These are phyloP conservation scores for Annulohypoxylon maeteangense DNA, from an alignment of 495 filamentous ascomycete genomes.

Conservation along the genomic window DNA sequence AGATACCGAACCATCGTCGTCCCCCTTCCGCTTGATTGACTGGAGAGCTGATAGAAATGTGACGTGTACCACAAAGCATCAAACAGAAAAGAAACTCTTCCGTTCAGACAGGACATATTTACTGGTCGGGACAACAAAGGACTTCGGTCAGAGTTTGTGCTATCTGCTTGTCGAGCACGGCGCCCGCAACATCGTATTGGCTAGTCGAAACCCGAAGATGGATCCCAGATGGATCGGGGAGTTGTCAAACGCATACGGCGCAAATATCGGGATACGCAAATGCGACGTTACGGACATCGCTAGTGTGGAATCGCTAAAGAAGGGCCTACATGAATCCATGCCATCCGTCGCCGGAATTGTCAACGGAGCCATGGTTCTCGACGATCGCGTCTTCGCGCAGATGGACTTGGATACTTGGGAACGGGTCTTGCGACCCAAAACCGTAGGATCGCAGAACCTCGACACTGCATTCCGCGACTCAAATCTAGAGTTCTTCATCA, in stretches of 20 bases:
- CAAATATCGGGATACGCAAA: constrained; percentile 47
- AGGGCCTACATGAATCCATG: constrained; percentile 35
- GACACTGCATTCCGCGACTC: constrained; percentile 46
- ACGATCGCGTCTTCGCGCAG: constrained; percentile 59
- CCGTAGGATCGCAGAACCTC: constrained; percentile 55
- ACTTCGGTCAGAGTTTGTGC: constrained; percentile 68
- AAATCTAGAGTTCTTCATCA: constrained; percentile 60
- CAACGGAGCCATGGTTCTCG: constrained; percentile 67
- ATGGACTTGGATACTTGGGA: constrained; percentile 57
- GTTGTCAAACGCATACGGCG: constrained; percentile 46
- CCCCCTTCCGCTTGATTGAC: constrained; percentile 49
- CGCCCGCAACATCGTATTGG: constrained; percentile 64
- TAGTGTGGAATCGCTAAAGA: constrained; percentile 45
- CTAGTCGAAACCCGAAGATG: constrained; percentile 66
- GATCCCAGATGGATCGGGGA: constrained; percentile 58
- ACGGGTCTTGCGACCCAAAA: constrained; percentile 57
- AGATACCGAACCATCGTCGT: not conserved
- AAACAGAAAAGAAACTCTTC: constrained; percentile 41
- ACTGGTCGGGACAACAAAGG: constrained; percentile 66
- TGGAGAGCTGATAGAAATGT: constrained; percentile 52
- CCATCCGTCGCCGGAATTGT: constrained; percentile 59
- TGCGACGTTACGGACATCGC: constrained; percentile 51
- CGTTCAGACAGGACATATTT: constrained; percentile 63
- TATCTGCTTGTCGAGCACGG: constrained; percentile 66
- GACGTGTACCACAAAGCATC: constrained; percentile 31